Conservation (phyloP, 2,329 filamentous ascomycete genomes). For the Aspergillus aculeatus region DNA sequence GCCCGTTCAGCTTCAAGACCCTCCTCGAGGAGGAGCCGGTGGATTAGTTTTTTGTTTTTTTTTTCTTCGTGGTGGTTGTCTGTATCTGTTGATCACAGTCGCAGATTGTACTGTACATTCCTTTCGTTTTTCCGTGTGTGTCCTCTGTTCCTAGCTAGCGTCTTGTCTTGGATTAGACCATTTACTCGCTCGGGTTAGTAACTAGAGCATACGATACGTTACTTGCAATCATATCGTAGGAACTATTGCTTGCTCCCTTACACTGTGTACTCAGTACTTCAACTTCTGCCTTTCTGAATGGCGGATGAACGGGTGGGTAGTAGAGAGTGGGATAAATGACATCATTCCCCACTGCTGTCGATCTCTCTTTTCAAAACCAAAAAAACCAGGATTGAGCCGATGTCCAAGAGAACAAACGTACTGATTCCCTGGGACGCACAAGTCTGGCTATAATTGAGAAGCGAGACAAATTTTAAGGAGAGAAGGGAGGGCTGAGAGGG, state of each 20-base stretch:
- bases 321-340: too few species aligned
- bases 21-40: slow-evolving; percentile 76
- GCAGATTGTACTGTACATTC: slow-evolving; percentile 12
- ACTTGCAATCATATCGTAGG: neutral
- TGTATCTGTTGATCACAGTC: slow-evolving; percentile 9
- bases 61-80: neutral
- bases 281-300: too few species aligned
- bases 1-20: slow-evolving; percentile 82
- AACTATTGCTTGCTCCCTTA: neutral
- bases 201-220: neutral
- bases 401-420: too few species aligned
- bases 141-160: slow-evolving; percentile 3
- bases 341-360: too few species aligned
- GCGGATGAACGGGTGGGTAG: too few species aligned
- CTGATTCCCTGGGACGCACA: too few species aligned
- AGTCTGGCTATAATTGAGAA: too few species aligned
- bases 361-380: too few species aligned
- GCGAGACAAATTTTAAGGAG: too few species aligned
- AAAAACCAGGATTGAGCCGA: too few species aligned
- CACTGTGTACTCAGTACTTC: neutral
- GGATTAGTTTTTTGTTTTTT: slow-evolving; percentile 33
- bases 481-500: too few species aligned
- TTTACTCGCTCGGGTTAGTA: too few species aligned
- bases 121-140: slow-evolving; percentile 12
- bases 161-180: slow-evolving; percentile 3